These are phyloP conservation scores for Amylostereum chailletii DNA, from an alignment of 1,284 basidiomycete species.

Conservation along the genomic window DNA sequence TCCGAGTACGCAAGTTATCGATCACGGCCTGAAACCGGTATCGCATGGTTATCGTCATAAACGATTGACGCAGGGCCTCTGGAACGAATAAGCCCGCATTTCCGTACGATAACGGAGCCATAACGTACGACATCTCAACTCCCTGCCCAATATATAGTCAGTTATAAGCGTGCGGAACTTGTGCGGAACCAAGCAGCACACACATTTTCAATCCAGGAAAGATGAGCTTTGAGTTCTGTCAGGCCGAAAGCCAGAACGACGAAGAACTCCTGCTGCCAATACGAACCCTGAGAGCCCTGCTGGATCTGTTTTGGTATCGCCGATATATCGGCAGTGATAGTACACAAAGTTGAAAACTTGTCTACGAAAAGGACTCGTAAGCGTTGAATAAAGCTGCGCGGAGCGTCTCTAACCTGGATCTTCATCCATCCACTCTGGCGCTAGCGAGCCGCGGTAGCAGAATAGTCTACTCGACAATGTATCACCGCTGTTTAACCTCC, in stretches of 20 bases:
- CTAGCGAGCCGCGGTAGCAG: not conserved
- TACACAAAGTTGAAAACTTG: not conserved
- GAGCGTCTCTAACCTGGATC: not conserved
- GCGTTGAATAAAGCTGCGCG: not conserved
- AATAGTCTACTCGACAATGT: not conserved
- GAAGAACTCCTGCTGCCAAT: not conserved
- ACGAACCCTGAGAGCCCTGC: not conserved
- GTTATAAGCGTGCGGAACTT: not conserved
- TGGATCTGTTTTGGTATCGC: not conserved
- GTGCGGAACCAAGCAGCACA: not conserved
- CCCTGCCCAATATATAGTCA: too few relatives aligned
- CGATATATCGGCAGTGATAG: not conserved
- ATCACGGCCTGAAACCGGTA: too few relatives aligned
- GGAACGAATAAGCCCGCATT: too few relatives aligned
- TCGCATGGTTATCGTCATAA: too few relatives aligned
- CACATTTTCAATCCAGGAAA: slow-evolving; percentile 2
- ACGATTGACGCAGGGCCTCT: too few relatives aligned
- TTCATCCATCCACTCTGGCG: not conserved
- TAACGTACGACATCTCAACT: too few relatives aligned
- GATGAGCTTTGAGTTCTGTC: slow-evolving; percentile 4
- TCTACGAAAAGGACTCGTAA: not conserved
- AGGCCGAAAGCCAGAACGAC: slow-evolving; percentile 4
- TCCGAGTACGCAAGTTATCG: too few relatives aligned
- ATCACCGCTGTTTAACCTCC: too few relatives aligned
- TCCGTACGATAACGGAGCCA: too few relatives aligned